Percentiles rank a stretch among this genome's conserved stretches.
Conservation (phyloP, 1,284 basidiomycete species). For the Puccinia triticina region DNA sequence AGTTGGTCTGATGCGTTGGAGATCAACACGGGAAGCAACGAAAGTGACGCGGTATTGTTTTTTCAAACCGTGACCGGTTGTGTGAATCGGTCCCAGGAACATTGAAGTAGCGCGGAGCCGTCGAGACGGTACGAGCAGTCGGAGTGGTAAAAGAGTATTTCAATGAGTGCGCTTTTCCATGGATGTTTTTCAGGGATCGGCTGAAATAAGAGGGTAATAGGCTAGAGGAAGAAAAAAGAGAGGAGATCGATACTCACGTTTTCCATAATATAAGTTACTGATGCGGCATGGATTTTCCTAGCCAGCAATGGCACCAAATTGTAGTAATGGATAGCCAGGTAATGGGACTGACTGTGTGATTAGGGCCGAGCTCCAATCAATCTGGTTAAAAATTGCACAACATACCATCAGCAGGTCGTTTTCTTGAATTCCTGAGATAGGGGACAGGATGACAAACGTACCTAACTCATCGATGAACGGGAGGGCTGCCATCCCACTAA, state of each 20-base stretch:
- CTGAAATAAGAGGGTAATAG: background rate
- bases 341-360: conserved; percentile 80
- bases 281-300: conserved; percentile 75
- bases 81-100: background rate
- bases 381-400: conserved; percentile 73
- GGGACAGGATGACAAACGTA: background rate
- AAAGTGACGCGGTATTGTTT: background rate
- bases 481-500: conserved; percentile 88
- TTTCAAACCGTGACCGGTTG: background rate
- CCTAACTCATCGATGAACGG: conserved; percentile 65
- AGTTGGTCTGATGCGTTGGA: conserved; percentile 74
- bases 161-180: background rate
- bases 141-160: background rate
- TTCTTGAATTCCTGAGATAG: background rate
- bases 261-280: conserved; percentile 95
- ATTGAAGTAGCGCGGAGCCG: background rate
- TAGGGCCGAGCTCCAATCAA: conserved; percentile 97
- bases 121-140: background rate
- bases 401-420: background rate
- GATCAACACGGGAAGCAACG: background rate
- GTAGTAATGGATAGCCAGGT: too few species aligned
- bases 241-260: conserved; percentile 68
- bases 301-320: background rate
- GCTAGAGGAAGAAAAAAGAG: background rate
- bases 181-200: background rate